Percentiles rank a stretch among this genome's conserved stretches.
Evolutionary conservation across 371 early-diverging fungal genomes (phyloP).

Genomic region (Apophysomyces ossiformis): DNA sequence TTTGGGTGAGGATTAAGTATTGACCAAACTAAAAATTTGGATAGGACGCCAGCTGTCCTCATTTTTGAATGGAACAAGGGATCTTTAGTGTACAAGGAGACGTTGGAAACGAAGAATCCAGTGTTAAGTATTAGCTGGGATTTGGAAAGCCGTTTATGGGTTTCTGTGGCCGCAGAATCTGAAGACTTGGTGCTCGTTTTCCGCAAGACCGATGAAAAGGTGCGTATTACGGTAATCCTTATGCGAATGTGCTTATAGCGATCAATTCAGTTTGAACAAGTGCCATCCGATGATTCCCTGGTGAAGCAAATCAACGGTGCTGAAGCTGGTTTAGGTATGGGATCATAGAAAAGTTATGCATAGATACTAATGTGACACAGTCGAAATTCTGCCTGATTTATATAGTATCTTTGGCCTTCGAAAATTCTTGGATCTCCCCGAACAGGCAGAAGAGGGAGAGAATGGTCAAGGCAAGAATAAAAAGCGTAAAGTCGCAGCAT

Average conservation of each 20-base stretch:
- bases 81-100: conserved; percentile 29
- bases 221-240: not conserved
- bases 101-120: conserved; percentile 32
- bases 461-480: conserved; percentile 25
- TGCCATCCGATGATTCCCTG: conserved; percentile 25
- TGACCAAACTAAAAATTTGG: no score
- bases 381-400: conserved; percentile 51
- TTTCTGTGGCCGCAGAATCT: conserved; percentile 29
- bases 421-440: conserved; percentile 53
- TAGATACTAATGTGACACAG: conserved; percentile 13
- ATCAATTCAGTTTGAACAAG: conserved; percentile 23
- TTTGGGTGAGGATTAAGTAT: no score
- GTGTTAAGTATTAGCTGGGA: conserved; percentile 40
- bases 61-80: conserved; percentile 36
- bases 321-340: conserved; percentile 40
- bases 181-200: conserved; percentile 24
- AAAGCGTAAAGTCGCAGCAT: conserved; percentile 37
- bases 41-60: conserved; percentile 40
- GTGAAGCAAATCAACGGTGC: conserved; percentile 46
- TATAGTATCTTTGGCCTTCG: conserved; percentile 60
- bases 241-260: conserved; percentile 9
- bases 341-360: no score
- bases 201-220: conserved; percentile 20
- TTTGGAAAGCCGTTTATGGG: conserved; percentile 36
- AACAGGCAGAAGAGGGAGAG: conserved; percentile 31